Evolutionary conservation across 1,284 basidiomycete genomes (phyloP), one percentile per base, ranked within the genome.

Genomic region (Trichosporon sp.): DNA sequence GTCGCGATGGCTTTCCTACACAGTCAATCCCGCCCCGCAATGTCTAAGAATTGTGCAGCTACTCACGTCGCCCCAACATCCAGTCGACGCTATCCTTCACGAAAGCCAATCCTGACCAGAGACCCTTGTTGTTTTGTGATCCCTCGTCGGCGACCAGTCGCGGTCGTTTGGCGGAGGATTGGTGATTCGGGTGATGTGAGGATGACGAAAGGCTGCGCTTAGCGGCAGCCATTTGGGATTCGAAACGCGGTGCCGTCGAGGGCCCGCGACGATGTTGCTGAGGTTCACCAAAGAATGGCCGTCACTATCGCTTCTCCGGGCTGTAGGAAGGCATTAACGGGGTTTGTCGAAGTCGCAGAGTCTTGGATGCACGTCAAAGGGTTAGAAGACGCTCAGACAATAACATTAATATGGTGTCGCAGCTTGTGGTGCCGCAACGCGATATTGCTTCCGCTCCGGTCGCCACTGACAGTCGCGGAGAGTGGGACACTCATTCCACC

Each of bases 41-140:
- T n/a, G 16, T 46, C 16, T 46, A 4, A n/a, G 43, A 46, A 4
- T 14, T 4, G 16, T 14, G 16, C 16, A n/a, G 4, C 14, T n/a
- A 54, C 59, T 63, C 59, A 63, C 59, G 54, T 59, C 54, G 59
- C 32, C 59, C 59, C 59, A 63, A n/a, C 31, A 63, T 63, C 59
- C 59, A n/a, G 32, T 35, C 32, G 7, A 32, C 12, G 4, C 56
- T 61, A 21, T 35, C 19, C 56, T 61, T 61, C 4, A 63, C 12
- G 14, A 35, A 35, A 16, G 31, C 31, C 3, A 63, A n/a, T 16
- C 59, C 31, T 4, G 31, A 63, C 59, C 59, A 63, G 16, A 35
- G 4, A 8, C 16, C 16, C 14, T 4, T 10, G 32, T 35, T 63
- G 12, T 16, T n/a, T 35, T 63, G 59, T 10, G 59, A n/a, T 2